Base-by-base conservation (phyloP, 2,329 filamentous ascomycete genomes). In the Arthrobotrys sinensis region DNA sequence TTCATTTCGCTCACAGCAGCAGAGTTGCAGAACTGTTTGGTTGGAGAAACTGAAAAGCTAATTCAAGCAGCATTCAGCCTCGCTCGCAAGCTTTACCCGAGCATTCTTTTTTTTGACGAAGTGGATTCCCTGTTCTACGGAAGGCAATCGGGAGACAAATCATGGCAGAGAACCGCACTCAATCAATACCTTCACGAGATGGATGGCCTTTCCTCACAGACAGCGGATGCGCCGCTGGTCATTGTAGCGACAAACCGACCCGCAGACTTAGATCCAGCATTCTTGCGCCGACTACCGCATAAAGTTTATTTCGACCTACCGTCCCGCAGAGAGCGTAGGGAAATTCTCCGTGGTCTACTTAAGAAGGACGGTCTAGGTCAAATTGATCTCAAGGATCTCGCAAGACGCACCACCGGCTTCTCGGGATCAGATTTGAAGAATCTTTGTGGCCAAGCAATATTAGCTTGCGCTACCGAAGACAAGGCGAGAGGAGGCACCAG, bases 71-170 rank as follows among this genome's bases (percentile, higher is more conserved):
- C 43, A 14, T 75, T 67, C 19, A 68, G 45, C 16, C 63, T 75
- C 1, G 70, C 50, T 8, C 65, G 66, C 6, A 77, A 71, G 24
- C 53, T 72, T 10, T 48, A 60, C 46, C 73, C 73, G 11, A 52
- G 73, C 45, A 77, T 64, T 45, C 36, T 77, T 1, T 73, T 77
- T 16, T 36, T 77, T 19, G 73, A 77, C 40, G 73, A 77, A 50
- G 73, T 55, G 4, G 66, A 77, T 55, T 55, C 73, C 28, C 21
- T 77, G 11, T 72, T 77, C 43, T 45, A 60, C 14, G 28, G 28
- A 43, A 68, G 73, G 32, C 65, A n/a, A 1, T 63, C 52, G 11
- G 34, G 32, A 4, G 67, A 77, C 34, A 64, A 63, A 45, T 34
- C 38, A 24, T 72, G 53, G 38, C n/a, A 65, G 48, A 53, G 73